Conservation (phyloP, 2,329 filamentous ascomycete genomes). For the Fusarium sp. region DNA sequence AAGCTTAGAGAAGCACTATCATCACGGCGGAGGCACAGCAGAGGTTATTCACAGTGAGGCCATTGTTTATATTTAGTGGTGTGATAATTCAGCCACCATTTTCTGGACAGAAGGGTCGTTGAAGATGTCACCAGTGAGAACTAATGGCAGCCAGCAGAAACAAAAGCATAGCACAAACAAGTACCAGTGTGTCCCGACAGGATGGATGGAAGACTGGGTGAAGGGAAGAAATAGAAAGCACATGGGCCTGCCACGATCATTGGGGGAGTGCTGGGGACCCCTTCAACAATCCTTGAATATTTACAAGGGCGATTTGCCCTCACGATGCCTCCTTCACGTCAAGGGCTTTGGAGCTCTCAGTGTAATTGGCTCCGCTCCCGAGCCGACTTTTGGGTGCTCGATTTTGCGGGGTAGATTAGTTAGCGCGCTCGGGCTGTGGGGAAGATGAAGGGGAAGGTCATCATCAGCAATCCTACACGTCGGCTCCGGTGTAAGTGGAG, state of each 20-base stretch:
- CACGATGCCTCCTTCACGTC: neutral
- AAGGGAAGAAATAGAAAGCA: slow-evolving; percentile 2
- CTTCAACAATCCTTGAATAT: neutral
- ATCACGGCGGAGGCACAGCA: neutral
- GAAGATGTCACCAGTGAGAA: neutral
- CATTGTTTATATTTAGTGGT: slow-evolving; percentile 7
- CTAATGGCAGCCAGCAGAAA: neutral
- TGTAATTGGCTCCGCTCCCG: slow-evolving; percentile 14
- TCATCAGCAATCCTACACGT: neutral
- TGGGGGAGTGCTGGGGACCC: neutral
- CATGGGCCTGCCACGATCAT: neutral
- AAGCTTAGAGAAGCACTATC: slow-evolving; percentile 7
- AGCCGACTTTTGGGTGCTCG: slow-evolving; percentile 2
- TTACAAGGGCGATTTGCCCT: neutral
- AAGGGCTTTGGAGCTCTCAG: neutral
- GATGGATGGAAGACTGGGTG: slow-evolving; percentile 5
- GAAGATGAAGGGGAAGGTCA: slow-evolving; percentile 7
- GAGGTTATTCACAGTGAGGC: neutral
- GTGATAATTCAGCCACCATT: slow-evolving; percentile 17
- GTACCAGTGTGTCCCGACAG: neutral
- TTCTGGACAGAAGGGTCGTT: slow-evolving; percentile 18
- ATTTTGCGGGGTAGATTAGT: slow-evolving; percentile 26
- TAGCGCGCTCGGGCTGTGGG: slow-evolving; percentile 22
- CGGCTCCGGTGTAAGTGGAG: slow-evolving; percentile 1
- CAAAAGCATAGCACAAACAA: neutral